Base-by-base conservation (phyloP, 2,329 filamentous ascomycete genomes). In the Trichophyton rubrum region DNA sequence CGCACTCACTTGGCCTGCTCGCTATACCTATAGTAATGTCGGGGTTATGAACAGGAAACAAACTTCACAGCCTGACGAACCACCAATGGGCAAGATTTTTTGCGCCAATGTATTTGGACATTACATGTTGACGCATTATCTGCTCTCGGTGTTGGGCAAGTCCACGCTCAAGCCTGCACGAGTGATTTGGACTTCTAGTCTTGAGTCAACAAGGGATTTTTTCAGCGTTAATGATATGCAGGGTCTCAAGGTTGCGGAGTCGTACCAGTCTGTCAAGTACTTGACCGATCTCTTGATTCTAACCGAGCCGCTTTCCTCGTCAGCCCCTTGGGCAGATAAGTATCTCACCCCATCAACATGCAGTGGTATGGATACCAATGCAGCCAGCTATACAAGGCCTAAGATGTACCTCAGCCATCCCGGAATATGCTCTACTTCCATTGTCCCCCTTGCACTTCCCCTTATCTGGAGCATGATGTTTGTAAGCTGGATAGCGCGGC, bases 81-180 rank as follows among this genome's bases (percentile, higher is more conserved):
- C 86, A 0, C 75, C 78, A 3, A 76, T 99, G 0, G 91, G 90
- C 2, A 81, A 89, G 66, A 84, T 96, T 17, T 99, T 97, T 71
- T 87, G 86, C 71, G 87, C 92, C 57, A 97, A 97, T 70, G 82
- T 96, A 33, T 97, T 99, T 70, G 93, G 93, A 0, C 93, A 99
- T 75, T 97, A 99, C 71, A 76, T 96, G 68, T 83, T 99, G 24
- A 83, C 84, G 15, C 91, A 96, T 72, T 84, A 86, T 69, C 80
- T 97, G 9, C 80, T 87, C 66, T 87, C 89, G 0, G 78, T 96
- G 9, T 80, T 99, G 66, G 75, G 77, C 67, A 68, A 73, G 15
- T 67, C 68, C 45, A 64, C 73, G 61, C 64, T 73, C 43, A 69
- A 78, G 1, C 70, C 71, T 2, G 88, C 85, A 7, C 84, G 90